Evolutionary conservation across 805 yeast species (phyloP), one percentile per base, ranked within the genome.

Genomic region (Teunomyces panamensis): DNA sequence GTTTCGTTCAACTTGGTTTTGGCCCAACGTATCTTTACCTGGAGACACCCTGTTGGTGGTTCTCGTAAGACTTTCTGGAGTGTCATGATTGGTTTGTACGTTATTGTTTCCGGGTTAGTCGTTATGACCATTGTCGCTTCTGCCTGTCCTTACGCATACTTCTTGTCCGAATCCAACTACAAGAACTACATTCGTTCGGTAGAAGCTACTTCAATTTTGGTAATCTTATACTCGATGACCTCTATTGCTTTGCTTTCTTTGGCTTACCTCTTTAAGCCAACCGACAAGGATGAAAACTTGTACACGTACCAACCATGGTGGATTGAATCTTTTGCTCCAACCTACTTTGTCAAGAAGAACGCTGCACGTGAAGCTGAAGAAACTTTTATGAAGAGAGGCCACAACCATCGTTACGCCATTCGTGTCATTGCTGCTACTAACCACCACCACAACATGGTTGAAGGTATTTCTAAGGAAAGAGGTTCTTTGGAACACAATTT

Each of bases 41-140:
- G 89, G 87, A 73, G 84, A 61, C 91, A 86, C 59, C 91, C 92
- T 6, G 82, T 79, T 44, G 75, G 82, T 9, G 91, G 90, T 34
- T 73, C 80, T 16, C 62, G 76, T 37, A 68, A 63, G 47, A 49
- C 69, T 30, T 80, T 85, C 56, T 79, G 83, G 79, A 50, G 50
- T 30, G 44, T 66, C 27, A 79, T 85, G 84, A 58, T 74, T 39
- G 36, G 63, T 2, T 54, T 81, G 32, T 85, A 86, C 58, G 54
- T 65, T 5, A 54, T 83, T 43, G 89, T 86, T 27, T 46, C 74
- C 26, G 83, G 77, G 5, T 73, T 85, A 45, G 77, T 85, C 42
- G 73, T 74, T n/a, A 82, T 85, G 85, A 85, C 89, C 14, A 78
- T 86, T 56, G 68, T 83, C 14, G 85, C 85, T 24, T 79, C 85